A percentile compares a stretch with the other conserved stretches of the same genome.
Evolutionary conservation across 2,329 filamentous ascomycete genomes (phyloP).

Genomic region (Helminthosporium solani): DNA sequence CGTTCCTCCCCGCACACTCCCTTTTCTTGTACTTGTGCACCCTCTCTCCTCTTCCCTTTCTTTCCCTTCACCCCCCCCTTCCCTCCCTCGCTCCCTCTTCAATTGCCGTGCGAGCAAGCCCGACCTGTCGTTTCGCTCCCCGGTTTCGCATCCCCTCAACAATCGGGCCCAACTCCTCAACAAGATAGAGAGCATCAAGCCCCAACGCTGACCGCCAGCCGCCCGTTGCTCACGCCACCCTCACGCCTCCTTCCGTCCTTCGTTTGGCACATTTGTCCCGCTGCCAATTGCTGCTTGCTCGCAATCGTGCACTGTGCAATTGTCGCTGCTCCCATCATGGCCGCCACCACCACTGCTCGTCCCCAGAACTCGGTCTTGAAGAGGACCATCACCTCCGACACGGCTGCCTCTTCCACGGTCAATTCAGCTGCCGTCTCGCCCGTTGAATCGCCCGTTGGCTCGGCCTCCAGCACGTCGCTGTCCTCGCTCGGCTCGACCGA

Average conservation of each 20-base stretch:
- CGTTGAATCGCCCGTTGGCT: constrained; percentile 60
- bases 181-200: neutral
- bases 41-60: neutral
- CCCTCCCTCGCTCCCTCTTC: no score
- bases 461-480: constrained; percentile 83
- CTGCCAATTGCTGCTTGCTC: neutral
- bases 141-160: constrained; percentile 4
- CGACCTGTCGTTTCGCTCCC: neutral
- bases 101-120: constrained; percentile 1
- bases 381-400: constrained; percentile 53
- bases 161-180: constrained; percentile 6
- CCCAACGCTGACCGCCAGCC: neutral
- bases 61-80: neutral
- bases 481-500: constrained; percentile 79
- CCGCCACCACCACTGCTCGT: constrained; percentile 59
- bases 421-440: constrained; percentile 59
- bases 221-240: neutral
- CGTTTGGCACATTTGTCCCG: neutral
- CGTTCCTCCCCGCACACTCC: constrained; percentile 2
- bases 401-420: constrained; percentile 52
- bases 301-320: no score
- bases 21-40: neutral
- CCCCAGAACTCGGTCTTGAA: constrained; percentile 51
- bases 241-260: neutral
- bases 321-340: constrained; percentile 3